Conservation (phyloP, 176 grass and related monocot species). For the Oryza australiensis region DNA sequence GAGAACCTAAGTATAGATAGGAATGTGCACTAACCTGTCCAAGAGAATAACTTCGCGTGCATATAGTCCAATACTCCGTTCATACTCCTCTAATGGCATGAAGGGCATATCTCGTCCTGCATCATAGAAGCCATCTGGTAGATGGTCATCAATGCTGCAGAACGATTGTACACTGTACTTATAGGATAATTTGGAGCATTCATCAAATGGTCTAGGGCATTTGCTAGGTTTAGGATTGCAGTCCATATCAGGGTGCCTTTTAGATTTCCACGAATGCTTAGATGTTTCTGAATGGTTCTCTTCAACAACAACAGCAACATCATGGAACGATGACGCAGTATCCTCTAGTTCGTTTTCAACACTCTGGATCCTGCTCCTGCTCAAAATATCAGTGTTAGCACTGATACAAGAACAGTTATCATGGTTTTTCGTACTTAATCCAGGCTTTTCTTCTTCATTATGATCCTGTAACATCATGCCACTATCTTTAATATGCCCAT, state of each 20-base stretch:
- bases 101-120: slow-evolving; percentile 85
- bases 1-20: slow-evolving; percentile 1
- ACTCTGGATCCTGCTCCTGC: slow-evolving; percentile 23
- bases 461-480: slow-evolving; percentile 58
- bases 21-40: slow-evolving; percentile 66
- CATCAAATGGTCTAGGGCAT: slow-evolving; percentile 70
- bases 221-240: slow-evolving; percentile 94
- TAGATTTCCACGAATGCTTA: slow-evolving; percentile 71
- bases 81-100: slow-evolving; percentile 81
- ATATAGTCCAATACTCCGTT: slow-evolving; percentile 56
- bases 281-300: slow-evolving; percentile 37
- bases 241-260: slow-evolving; percentile 96
- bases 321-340: slow-evolving; percentile 41
- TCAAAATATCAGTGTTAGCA: slow-evolving; percentile 34
- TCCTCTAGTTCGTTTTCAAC: slow-evolving; percentile 63
- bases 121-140: slow-evolving; percentile 98
- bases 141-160: slow-evolving; percentile 83
- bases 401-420: slow-evolving; percentile 54
- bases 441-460: slow-evolving; percentile 36
- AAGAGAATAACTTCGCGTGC: slow-evolving; percentile 97
- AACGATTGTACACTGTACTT: slow-evolving; percentile 89
- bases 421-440: slow-evolving; percentile 31
- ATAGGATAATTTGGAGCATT: slow-evolving; percentile 67
- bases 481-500: slow-evolving; percentile 54
- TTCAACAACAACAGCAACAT: slow-evolving; percentile 30